phyloP scores from a whole-genome alignment of 2,329 filamentous ascomycete species.

The Cladophialophora bantiana region DNA sequence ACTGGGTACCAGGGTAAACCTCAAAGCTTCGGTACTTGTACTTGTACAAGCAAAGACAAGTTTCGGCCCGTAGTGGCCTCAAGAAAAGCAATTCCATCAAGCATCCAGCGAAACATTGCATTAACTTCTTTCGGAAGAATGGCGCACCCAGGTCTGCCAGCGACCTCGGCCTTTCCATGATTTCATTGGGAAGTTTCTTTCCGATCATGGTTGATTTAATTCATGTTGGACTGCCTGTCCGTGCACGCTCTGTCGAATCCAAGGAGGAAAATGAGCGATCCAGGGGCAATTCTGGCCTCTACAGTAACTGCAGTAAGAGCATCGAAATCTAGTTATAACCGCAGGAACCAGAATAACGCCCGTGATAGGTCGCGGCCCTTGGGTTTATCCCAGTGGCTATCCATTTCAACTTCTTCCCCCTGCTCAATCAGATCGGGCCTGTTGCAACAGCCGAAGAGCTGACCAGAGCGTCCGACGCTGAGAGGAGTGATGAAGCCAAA shows the following conservation, averaged over 20 bases:
- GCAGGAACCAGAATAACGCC: background rate
- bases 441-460: constrained; percentile 44
- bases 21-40: no score
- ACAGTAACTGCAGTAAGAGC: constrained; percentile 42
- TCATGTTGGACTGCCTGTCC: background rate
- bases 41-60: no score
- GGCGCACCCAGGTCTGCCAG: background rate
- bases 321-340: background rate
- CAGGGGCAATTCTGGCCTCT: constrained; percentile 43
- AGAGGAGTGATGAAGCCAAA: constrained; percentile 30
- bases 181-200: background rate
- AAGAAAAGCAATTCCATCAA: background rate
- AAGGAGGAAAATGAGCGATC: constrained; percentile 28
- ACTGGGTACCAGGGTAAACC: no score
- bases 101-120: background rate
- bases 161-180: background rate
- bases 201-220: background rate
- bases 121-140: background rate
- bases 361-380: constrained; percentile 44
- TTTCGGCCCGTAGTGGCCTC: background rate
- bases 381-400: constrained; percentile 49
- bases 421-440: constrained; percentile 41
- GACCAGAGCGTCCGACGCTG: constrained; percentile 39
- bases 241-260: background rate
- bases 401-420: constrained; percentile 46